Evolutionary conservation across 73 alveolate genomes (phyloP), one percentile per base, ranked within the genome.

Genomic region (Blepharisma stoltei): DNA sequence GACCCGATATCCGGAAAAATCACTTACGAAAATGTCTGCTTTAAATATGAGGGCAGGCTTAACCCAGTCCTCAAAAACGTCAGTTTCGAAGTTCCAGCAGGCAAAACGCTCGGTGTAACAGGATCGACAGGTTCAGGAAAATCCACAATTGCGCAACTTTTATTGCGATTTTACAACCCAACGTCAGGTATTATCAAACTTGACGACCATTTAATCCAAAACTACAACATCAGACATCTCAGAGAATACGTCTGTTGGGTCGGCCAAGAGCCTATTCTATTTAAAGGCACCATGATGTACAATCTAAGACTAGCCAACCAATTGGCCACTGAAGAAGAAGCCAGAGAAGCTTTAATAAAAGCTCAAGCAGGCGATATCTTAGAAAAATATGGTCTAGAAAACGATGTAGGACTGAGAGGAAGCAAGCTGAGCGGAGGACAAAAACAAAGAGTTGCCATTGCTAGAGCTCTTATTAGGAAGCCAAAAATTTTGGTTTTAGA

Each of bases 221-320:
- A 60, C 14, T 52, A 41, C 6, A 11, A 71, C 8, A 32, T 5
- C 5, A 47, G 48, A 5, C 53, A 60, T 14, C 5, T 47, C 6
- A 6, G 67, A 20, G 77, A 81, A 79, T 67, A 70, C 27, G 75
- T 91, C 6, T 91, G 92, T 20, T 60, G 85, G 52, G 91, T 87
- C 7, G 83, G 89, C 9, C 92, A 93, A 81, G 97, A 93, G 68
- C 98, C 98, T 6, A 70, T 88, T 6, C 76, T 93, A 78, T 93
- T 90, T 80, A 89, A 90, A 67, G 71, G 92, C 48, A 75, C 97
- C 55, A 91, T 94, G 6, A 82, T 79, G 68, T 95, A 91, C 73
- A 95, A 95, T 88, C 53, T 95, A 1, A 65, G 79, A 70, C 91
- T 83, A 69, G 97, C 98, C 18, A 82, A 89, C n/a, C 87, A 88